Evolutionary conservation across 805 yeast genomes (phyloP), one percentile per base, ranked within the genome.

Genomic region (Yarrowia yakushimensis): DNA sequence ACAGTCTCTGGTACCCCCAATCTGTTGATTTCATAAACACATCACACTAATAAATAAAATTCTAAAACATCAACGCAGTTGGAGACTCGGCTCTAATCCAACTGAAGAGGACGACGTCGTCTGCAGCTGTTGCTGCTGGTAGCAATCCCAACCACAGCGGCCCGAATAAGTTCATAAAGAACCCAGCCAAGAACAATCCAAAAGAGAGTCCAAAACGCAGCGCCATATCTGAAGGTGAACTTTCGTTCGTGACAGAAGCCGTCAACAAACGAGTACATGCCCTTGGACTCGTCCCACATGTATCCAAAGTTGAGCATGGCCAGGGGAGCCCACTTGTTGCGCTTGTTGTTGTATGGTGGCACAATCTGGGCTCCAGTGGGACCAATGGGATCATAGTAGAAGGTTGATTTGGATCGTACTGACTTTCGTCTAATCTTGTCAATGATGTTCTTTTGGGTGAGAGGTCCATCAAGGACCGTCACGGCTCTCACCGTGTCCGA

Each of bases 241-340:
- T n/a, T 41, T 12, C 46, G 41, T 17, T 65, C 54, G 36, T 68
- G 70, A 41, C 70, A 68, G 52, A 68, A 68, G 4, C 66, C 69
- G 22, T 63, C 59, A 7, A 66, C 68, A 60, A 68, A 68, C n/a
- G 69, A 66, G 59, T 68, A 68, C 68, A 68, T 66, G 28, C 70
- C 70, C 30, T 61, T 65, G 25, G 37, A 25, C 52, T 68, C 69
- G 15, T 60, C 52, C 68, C 68, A 68, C 31, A 68, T 45, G 34
- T 55, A 67, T n/a, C 66, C 41, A 50, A 67, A 64, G 43, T 68
- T 68, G 22, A 68, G 36, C 18, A 63, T 66, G n/a, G 48, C 39
- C 27, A 68, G 39, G 15, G 70, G 68, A 10, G 68, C 65, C 60
- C 59, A 63, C 39, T 61, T 64, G 46, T 30, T 54, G 30, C 60